These are phyloP conservation scores for Dothiorella sarmentorum DNA, from an alignment of 2,329 filamentous ascomycete species.

Conservation along the genomic window DNA sequence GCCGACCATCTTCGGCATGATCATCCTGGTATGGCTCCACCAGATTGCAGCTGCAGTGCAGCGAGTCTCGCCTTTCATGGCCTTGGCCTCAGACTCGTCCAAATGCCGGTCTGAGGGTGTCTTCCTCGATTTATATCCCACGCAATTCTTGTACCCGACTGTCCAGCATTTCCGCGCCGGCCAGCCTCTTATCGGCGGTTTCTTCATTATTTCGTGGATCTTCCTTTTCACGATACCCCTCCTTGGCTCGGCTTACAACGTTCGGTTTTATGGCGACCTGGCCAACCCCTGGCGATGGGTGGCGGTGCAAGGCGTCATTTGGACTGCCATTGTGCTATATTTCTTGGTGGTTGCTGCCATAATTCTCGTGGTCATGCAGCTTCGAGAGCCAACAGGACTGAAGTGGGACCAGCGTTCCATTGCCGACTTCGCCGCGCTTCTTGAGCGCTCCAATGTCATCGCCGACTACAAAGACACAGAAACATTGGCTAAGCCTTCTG, in stretches of 20 bases:
- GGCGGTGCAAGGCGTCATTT: slow-evolving; percentile 71
- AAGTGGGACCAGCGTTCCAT: slow-evolving; percentile 82
- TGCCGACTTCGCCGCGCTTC: slow-evolving; percentile 73
- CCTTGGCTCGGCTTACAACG: slow-evolving; percentile 71
- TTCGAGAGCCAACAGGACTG: slow-evolving; percentile 66
- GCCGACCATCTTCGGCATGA: slow-evolving; percentile 70
- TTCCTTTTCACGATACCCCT: slow-evolving; percentile 77
- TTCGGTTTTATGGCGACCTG: slow-evolving; percentile 58
- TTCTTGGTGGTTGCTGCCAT: slow-evolving; percentile 60
- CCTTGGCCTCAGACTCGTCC: slow-evolving; percentile 65
- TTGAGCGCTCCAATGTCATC: slow-evolving; percentile 76
- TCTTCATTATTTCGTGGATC: slow-evolving; percentile 70
- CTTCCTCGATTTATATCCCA: slow-evolving; percentile 60
- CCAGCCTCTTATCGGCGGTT: slow-evolving; percentile 63
- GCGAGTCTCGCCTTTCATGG: slow-evolving; percentile 71
- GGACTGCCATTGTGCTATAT: slow-evolving; percentile 74
- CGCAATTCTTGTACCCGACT: slow-evolving; percentile 65
- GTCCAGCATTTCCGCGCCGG: slow-evolving; percentile 66
- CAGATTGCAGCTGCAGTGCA: slow-evolving; percentile 70
- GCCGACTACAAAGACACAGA: slow-evolving; percentile 69
- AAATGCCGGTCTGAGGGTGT: slow-evolving; percentile 60
- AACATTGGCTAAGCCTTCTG: slow-evolving; percentile 50
- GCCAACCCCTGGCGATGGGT: slow-evolving; percentile 72
- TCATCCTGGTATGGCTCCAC: slow-evolving; percentile 74
- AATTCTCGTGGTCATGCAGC: slow-evolving; percentile 56